Percentiles rank a stretch among this genome's conserved stretches.
phyloP scores from a whole-genome alignment of 129 eudicot genomes.

The Tanacetum coccineum region DNA sequence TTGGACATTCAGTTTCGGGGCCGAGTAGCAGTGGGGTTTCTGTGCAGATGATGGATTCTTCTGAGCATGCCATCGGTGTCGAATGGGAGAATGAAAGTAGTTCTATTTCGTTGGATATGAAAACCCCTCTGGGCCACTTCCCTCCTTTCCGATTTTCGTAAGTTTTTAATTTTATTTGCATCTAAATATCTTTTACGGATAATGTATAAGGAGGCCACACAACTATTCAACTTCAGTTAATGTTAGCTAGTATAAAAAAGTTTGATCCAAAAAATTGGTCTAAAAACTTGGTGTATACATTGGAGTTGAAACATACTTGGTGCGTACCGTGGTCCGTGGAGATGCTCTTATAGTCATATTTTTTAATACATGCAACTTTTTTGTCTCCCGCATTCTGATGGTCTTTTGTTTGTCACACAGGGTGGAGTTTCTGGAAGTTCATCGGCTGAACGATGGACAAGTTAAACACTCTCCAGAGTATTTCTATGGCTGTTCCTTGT shows the following conservation, averaged over 20 bases:
- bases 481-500: constrained; percentile 94
- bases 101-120: constrained; percentile 81
- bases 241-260: no score
- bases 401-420: constrained; percentile 37
- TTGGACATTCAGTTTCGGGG: constrained; percentile 52
- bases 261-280: no score
- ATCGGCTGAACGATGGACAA: constrained; percentile 94
- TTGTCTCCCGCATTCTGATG: not conserved
- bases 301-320: no score
- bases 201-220: no score
- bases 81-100: constrained; percentile 83
- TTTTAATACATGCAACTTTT: not conserved
- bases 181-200: not conserved
- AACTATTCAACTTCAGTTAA: no score
- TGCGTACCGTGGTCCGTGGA: no score
- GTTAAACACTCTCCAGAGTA: constrained; percentile 97
- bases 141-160: constrained; percentile 98
- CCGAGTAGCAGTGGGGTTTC: constrained; percentile 49
- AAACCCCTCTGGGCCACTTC: constrained; percentile 91
- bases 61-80: constrained; percentile 51
- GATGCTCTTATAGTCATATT: not conserved
- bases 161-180: constrained; percentile 30
- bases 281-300: no score
- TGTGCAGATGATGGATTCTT: constrained; percentile 67
- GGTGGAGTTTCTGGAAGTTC: constrained; percentile 89